Percentiles rank a stretch among this genome's conserved stretches.
Conservation (phyloP, 371 early-diverging fungal genomes). For the Phascolomyces articulosus region DNA sequence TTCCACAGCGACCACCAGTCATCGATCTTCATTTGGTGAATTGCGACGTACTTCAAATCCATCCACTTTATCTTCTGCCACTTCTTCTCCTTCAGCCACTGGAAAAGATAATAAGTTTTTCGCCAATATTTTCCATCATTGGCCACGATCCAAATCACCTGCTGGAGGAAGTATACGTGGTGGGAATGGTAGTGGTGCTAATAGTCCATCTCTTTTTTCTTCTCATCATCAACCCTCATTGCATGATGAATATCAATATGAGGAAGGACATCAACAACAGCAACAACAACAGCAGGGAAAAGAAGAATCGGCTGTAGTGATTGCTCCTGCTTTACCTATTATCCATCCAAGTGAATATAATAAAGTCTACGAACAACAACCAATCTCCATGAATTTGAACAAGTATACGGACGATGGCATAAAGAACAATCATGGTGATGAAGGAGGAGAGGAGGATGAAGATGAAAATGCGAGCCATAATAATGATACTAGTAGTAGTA, state of each 20-base stretch:
- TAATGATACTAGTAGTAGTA: background rate
- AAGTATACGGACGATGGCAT: constrained; percentile 1
- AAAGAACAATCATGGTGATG: background rate
- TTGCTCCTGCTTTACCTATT: constrained; percentile 26
- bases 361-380: constrained; percentile 14
- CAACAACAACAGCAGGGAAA: background rate
- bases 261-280: constrained; percentile 19
- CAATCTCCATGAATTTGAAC: background rate
- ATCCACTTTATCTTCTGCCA: constrained; percentile 2
- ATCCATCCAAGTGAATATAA: constrained; percentile 46
- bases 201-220: constrained; percentile 7
- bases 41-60: constrained; percentile 16
- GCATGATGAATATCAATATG: background rate
- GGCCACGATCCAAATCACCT: constrained; percentile 15
- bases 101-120: constrained; percentile 13
- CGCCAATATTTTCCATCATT: constrained; percentile 19
- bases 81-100: background rate
- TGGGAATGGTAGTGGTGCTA: background rate
- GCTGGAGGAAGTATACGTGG: background rate
- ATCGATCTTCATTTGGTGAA: constrained; percentile 18
- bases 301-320: background rate
- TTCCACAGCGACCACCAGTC: constrained; percentile 9
- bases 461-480: background rate
- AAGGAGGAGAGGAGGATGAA: too few relatives aligned
- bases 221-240: background rate